Conservation (phyloP, 179 eudicot species). For the Nepenthes alata region DNA sequence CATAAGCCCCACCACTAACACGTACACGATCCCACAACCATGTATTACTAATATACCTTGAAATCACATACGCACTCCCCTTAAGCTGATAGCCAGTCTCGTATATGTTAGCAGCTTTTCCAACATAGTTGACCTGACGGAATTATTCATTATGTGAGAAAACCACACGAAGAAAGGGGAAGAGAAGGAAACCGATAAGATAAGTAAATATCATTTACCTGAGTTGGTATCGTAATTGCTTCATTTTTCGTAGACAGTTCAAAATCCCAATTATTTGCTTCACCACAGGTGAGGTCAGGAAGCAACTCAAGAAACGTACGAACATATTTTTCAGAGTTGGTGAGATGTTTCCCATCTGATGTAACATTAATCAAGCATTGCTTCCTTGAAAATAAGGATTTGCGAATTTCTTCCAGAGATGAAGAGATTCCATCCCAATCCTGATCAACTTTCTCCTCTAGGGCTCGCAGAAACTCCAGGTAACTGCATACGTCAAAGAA, state of each 20-base stretch:
- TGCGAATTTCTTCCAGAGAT: conserved; percentile 89
- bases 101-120: conserved; percentile 88
- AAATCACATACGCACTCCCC: conserved; percentile 94
- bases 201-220: conserved; percentile 29
- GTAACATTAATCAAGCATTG: conserved; percentile 85
- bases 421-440: conserved; percentile 74
- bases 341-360: conserved; percentile 72
- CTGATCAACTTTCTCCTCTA: conserved; percentile 67
- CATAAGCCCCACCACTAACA: conserved; percentile 99
- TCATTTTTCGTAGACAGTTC: conserved; percentile 61
- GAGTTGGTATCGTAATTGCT: conserved; percentile 93
- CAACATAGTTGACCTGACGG: conserved; percentile 88
- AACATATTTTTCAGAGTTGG: conserved; percentile 49
- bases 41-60: conserved; percentile 70
- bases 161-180: background rate
- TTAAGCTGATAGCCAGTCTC: conserved; percentile 73
- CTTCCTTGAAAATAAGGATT: conserved; percentile 50
- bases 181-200: background rate
- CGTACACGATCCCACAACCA: conserved; percentile 99
- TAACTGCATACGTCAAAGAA: conserved; percentile 35
- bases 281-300: conserved; percentile 37
- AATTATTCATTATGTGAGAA: background rate
- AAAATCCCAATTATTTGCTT: conserved; percentile 48
- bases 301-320: conserved; percentile 75
- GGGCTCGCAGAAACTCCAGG: conserved; percentile 55